Evolutionary conservation across 805 yeast genomes (phyloP).

Genomic region (Ogataea siamensis): DNA sequence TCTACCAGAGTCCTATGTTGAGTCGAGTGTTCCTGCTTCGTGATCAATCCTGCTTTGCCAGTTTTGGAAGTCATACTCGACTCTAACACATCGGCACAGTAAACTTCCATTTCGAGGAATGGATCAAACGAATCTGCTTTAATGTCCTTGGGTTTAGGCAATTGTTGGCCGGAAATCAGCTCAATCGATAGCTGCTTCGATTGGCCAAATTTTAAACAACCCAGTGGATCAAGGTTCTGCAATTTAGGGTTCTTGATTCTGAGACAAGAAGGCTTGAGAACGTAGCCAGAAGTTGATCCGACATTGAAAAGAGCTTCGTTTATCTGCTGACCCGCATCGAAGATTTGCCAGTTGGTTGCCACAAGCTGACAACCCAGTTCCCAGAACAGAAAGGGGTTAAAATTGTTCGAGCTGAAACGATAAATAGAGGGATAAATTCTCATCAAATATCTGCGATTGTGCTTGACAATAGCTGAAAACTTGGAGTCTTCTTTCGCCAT

Average conservation of each 20-base stretch:
- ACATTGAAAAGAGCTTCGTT: slow-evolving; percentile 78
- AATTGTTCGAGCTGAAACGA: slow-evolving; percentile 76
- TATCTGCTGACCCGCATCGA: slow-evolving; percentile 83
- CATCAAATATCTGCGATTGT: slow-evolving; percentile 72
- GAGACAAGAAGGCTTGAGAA: slow-evolving; percentile 59
- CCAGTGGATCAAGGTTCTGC: slow-evolving; percentile 14
- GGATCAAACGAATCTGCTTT: slow-evolving; percentile 53
- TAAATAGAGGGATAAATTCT: slow-evolving; percentile 85
- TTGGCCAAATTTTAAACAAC: slow-evolving; percentile 23
- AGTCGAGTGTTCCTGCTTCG: not conserved
- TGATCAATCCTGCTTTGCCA: slow-evolving; percentile 13
- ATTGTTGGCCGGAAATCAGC: slow-evolving; percentile 78
- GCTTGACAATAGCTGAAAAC: slow-evolving; percentile 60
- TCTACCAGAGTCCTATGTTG: slow-evolving; percentile 2
- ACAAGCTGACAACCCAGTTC: slow-evolving; percentile 86
- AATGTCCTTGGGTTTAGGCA: slow-evolving; percentile 65
- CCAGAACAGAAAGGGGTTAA: slow-evolving; percentile 81
- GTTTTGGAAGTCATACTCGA: slow-evolving; percentile 12
- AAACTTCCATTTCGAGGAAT: slow-evolving; percentile 56
- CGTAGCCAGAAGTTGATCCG: slow-evolving; percentile 66
- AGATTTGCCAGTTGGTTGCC: slow-evolving; percentile 95
- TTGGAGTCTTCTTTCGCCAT: slow-evolving; percentile 64
- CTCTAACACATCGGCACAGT: slow-evolving; percentile 39
- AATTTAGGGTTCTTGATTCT: slow-evolving; percentile 19
- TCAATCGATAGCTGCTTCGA: slow-evolving; percentile 36